Evolutionary conservation across 2,329 filamentous ascomycete species (phyloP), one percentile per base, ranked within the genome.

Genomic region (Epicoccum sorghinum): DNA sequence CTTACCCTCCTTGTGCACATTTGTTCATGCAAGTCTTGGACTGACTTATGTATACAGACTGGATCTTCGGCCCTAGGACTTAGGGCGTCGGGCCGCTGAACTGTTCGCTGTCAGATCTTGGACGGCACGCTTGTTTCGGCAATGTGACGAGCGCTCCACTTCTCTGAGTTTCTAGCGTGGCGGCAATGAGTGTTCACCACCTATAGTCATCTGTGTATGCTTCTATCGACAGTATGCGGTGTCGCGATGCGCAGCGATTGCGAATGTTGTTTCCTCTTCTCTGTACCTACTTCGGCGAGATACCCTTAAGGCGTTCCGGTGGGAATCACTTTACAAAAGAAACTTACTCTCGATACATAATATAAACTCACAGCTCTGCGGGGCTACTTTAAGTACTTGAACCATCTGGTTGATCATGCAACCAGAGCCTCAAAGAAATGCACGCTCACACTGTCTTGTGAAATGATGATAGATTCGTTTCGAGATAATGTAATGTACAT

Each of bases 11-110:
- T 18, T 18, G 18, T 18, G 18, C 18, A 18, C 27, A 4, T 22
- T 2, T 29, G 3, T 22, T 29, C 6, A 29, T 6, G 10, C 7
- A 3, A 30, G 3, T 22, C 8, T 4, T 14, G 9, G 13, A 24
- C 14, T 30, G 7, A 48, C 41, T 29, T 18, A 23, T n/a, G 10
- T 10, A 7, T 29, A 0, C 9, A 55, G 52, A 57, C 49, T 57
- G 54, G 54, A 57, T 57, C 49, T 57, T 46, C 24, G 54, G 54
- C n/a, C 54, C 54, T 30, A 57, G 42, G 41, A 43, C 24, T 10
- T 49, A 45, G 40, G 22, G 22, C 7, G 14, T 23, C 6, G 44
- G 33, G 27, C 27, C 25, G 25, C 38, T 10, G 13, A 53, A 53
- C 22, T 35, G 32, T 18, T 47, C 39, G 7, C 18, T 39, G 10